Evolutionary conservation across 345 rosid species (phyloP), one percentile per base, ranked within the genome.

Genomic region (Capsella bursapastoris): DNA sequence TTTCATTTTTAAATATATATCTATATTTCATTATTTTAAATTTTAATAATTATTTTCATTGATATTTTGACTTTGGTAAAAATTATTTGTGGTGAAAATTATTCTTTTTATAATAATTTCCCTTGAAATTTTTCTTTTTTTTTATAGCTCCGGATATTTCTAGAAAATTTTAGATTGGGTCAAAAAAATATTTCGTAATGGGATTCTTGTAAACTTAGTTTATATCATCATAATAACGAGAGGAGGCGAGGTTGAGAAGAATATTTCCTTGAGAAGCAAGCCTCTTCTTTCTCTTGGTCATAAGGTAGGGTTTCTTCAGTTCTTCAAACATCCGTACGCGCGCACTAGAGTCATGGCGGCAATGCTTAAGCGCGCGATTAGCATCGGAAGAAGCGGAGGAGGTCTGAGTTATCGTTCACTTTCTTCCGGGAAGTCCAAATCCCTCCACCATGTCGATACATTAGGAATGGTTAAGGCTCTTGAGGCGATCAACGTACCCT

Each of bases 331-430:
- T 44, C 6, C 48, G 48, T 18, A 18, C 18, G 18, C 18, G 18
- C 18, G 18, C 50, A 7, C 50, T 47, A 47, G 50, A 47, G 9
- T 47, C 50, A 47, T 47, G 50, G 50, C 50, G 50, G 50, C 50
- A 47, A 47, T 47, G 50, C 50, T 43, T 43, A 43, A 47, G 50
- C 50, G 8, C 22, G 1, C 50, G 22, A 47, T 47, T 47, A n/a
- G 22, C 50, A 47, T 47, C 50, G 50, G 8, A 47, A 47, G 22
- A n/a, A 47, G 1, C 22, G 9, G 50, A 47, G 22, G 50, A 47
- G 50, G 50, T 47, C 22, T 47, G 22, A 47, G 50, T 47, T 47
- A 47, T 47, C 50, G 50, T 15, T 47, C 22, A n/a, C 50, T 51
- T 51, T 51, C 29, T 51, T 51, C n/a, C 31, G 14, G 25, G 31